phyloP scores from a whole-genome alignment of 202 grass and related monocot species.

The Saccharum hybrid region DNA sequence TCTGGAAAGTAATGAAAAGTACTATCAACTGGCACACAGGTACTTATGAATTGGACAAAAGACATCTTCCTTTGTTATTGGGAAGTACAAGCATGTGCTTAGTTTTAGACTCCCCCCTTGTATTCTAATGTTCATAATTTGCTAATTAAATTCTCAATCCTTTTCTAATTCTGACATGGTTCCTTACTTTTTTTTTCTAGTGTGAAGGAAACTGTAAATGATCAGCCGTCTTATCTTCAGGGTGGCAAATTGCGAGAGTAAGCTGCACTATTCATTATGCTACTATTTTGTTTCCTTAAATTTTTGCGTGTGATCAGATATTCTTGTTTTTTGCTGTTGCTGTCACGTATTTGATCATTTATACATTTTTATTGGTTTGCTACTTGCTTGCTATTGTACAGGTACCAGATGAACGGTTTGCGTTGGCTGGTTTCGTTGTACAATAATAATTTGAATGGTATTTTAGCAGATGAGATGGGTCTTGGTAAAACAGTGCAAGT shows the following conservation, averaged over 20 bases:
- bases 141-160: conserved; percentile 3
- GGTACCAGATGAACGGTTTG: conserved; percentile 98
- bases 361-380: conserved; percentile 33
- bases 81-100: conserved; percentile 24
- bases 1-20: conserved; percentile 99
- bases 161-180: conserved; percentile 40
- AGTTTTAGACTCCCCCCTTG: conserved; percentile 15
- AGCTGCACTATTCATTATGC: conserved; percentile 39
- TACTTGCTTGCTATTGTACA: conserved; percentile 48
- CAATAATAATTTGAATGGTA: conserved; percentile 97
- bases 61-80: not conserved
- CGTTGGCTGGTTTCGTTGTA: conserved; percentile 97
- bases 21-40: conserved; percentile 97
- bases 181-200: conserved; percentile 55
- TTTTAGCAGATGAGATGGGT: conserved; percentile 99
- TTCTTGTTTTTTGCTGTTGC: conserved; percentile 33
- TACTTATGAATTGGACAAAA: conserved; percentile 47
- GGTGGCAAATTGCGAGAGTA: conserved; percentile 96
- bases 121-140: not conserved
- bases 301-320: not conserved
- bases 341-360: conserved; percentile 23
- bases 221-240: conserved; percentile 87
- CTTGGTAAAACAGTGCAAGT: conserved; percentile 99
- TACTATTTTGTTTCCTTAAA: conserved; percentile 9
- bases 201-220: conserved; percentile 92